These are phyloP conservation scores for Cytidiella melzeri DNA, from an alignment of 768 basidiomycete species.

Conservation along the genomic window DNA sequence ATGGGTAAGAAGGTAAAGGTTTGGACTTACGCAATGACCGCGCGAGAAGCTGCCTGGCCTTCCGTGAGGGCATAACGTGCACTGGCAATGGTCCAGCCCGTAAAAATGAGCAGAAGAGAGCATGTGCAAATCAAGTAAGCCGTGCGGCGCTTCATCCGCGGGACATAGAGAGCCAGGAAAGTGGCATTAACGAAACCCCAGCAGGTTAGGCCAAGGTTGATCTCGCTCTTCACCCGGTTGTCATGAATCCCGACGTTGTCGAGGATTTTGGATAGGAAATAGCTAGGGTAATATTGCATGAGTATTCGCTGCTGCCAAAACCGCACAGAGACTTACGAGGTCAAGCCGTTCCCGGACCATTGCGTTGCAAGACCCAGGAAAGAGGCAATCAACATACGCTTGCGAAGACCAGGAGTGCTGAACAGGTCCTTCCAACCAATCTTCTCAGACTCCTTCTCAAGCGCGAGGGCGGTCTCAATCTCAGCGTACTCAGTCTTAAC, in stretches of 20 bases:
- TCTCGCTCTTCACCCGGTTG: slow-evolving; percentile 47
- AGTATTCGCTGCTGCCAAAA: background rate
- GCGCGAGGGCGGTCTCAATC: slow-evolving; percentile 48
- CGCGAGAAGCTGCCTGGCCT: slow-evolving; percentile 39
- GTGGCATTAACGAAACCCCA: slow-evolving; percentile 54
- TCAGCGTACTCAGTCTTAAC: slow-evolving; percentile 50
- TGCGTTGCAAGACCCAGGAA: slow-evolving; percentile 54
- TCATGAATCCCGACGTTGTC: slow-evolving; percentile 46
- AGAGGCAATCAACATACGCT: slow-evolving; percentile 40
- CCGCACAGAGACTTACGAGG: slow-evolving; percentile 31
- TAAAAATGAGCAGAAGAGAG: slow-evolving; percentile 41
- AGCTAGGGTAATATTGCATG: slow-evolving; percentile 27
- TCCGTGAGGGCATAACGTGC: slow-evolving; percentile 38
- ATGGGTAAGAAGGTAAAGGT: background rate
- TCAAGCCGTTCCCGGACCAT: slow-evolving; percentile 60
- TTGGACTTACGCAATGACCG: slow-evolving; percentile 41
- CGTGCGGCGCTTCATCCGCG: slow-evolving; percentile 41
- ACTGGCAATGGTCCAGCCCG: slow-evolving; percentile 50
- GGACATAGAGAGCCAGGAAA: slow-evolving; percentile 40
- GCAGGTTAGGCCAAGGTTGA: slow-evolving; percentile 48
- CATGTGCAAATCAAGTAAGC: slow-evolving; percentile 44
- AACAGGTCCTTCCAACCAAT: slow-evolving; percentile 43
- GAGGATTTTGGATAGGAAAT: slow-evolving; percentile 50
- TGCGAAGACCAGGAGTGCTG: slow-evolving; percentile 42
- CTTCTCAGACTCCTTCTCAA: slow-evolving; percentile 43